A percentile compares a stretch with the other conserved stretches of the same genome.
These are phyloP conservation scores for Trichoderma afroharzianum DNA, from an alignment of 2,329 filamentous ascomycete species.

Conservation along the genomic window DNA sequence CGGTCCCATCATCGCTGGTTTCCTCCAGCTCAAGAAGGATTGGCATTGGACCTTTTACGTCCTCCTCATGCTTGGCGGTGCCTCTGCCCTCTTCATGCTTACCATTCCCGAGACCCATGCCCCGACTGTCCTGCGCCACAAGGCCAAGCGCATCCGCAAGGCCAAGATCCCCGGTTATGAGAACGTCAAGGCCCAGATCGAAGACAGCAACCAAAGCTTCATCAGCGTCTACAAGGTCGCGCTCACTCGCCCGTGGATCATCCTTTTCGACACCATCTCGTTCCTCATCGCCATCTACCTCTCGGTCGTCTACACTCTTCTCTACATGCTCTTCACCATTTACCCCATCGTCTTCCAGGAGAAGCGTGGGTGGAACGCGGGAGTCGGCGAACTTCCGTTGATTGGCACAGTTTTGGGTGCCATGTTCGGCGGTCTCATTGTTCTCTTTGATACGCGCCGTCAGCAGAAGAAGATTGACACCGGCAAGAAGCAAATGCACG, in stretches of 20 bases:
- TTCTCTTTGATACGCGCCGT: constrained; percentile 38
- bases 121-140: constrained; percentile 48
- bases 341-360: constrained; percentile 54
- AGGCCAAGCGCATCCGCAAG: constrained; percentile 49
- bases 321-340: constrained; percentile 58
- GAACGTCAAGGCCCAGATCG: constrained; percentile 46
- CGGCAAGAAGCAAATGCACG: constrained; percentile 32
- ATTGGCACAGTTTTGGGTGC: constrained; percentile 49
- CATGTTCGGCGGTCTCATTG: constrained; percentile 39
- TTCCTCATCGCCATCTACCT: constrained; percentile 51
- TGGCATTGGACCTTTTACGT: constrained; percentile 55
- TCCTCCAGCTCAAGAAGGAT: constrained; percentile 51
- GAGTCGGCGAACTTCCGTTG: constrained; percentile 49
- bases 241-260: constrained; percentile 50
- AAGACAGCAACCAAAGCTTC: constrained; percentile 42
- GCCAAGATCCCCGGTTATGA: constrained; percentile 50
- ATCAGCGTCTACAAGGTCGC: constrained; percentile 47
- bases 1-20: constrained; percentile 53
- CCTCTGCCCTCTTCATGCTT: constrained; percentile 45
- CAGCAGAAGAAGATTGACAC: constrained; percentile 36
- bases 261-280: constrained; percentile 52
- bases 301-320: constrained; percentile 48
- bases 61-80: constrained; percentile 41
- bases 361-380: constrained; percentile 50
- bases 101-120: constrained; percentile 57